phyloP scores from a whole-genome alignment of 257 asterid genomes.

The Eucommia ulmoides region DNA sequence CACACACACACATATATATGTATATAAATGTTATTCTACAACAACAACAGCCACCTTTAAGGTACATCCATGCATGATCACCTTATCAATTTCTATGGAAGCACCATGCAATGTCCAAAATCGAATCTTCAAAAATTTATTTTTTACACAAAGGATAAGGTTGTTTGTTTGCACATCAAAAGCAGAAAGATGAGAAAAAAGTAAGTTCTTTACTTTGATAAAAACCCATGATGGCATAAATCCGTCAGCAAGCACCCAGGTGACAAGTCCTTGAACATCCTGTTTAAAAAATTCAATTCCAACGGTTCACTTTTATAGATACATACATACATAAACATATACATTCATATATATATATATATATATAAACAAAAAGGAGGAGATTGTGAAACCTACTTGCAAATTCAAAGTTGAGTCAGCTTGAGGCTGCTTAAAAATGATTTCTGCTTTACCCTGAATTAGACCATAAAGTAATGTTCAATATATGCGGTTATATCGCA shows the following conservation, averaged over 20 bases:
- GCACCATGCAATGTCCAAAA: not conserved
- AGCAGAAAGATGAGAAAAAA: no score
- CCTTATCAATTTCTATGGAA: not conserved
- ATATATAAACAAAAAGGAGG: no score
- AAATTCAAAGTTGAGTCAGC: conserved; percentile 63
- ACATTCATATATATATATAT: no score
- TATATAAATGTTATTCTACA: no score
- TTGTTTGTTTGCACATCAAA: not conserved
- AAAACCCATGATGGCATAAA: conserved; percentile 96
- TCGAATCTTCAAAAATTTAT: not conserved
- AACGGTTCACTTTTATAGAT: conserved; percentile 6
- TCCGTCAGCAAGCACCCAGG: conserved; percentile 96
- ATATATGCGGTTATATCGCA: not conserved
- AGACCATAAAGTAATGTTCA: conserved; percentile 4
- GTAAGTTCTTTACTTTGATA: conserved; percentile 86
- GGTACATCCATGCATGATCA: no score
- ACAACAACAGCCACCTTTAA: no score
- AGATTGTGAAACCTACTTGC: conserved; percentile 29
- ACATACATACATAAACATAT: no score
- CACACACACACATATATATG: no score
- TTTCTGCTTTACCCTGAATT: conserved; percentile 79
- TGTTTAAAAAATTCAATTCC: conserved; percentile 19
- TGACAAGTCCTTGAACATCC: conserved; percentile 92
- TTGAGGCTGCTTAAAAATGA: conserved; percentile 55
- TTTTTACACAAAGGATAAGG: not conserved